Base-by-base conservation (phyloP, 2,329 filamentous ascomycete species). In the Hypoxylon rubiginosum region DNA sequence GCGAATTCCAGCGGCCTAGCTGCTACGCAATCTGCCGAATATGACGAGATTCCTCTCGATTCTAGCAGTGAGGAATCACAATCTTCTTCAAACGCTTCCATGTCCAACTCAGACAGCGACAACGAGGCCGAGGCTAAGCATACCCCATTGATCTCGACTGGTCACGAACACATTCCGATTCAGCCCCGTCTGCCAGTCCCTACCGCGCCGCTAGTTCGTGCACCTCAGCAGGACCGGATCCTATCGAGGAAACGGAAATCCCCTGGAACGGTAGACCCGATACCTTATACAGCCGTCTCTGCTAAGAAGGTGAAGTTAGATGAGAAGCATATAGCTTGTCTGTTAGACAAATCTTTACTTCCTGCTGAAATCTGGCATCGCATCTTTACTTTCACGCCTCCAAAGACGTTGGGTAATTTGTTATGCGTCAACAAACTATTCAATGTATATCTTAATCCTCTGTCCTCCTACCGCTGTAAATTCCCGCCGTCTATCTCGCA, bases 351-450 rank as follows among this genome's bases (percentile, higher is more conserved):
- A 53, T 71, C 67, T 61, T 55, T 64, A 19, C 63, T 76, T 61
- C 86, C 89, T 74, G 81, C 83, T 71, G 86, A 90, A 79, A 80
- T 92, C 73, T 92, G 91, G 90, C 90, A 92, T 74, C 84, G 86
- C 74, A 82, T 92, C 73, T 92, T 93, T 77, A 85, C 84, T 73
- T 89, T 88, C 76, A 85, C 89, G 77, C 85, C 88, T 64, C 90
- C 91, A 62, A 83, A 79, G 76, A 82, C 85, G 67, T 82, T 93
- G 74, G 89, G 89, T 74, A 85, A 82, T 79, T 83, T 92, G 81
- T 83, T 92, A 79, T 80, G 82, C 77, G 86, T 91, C 82, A 92
- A 89, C 83, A 90, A 84, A 79, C 78, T 84, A 74, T 93, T 93
- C 81, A 85, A 88, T 81, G 74, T 73, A 62, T 86, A 85, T 78